Conservation (phyloP, 495 filamentous ascomycete genomes). For the Neurospora tetrasperma region DNA sequence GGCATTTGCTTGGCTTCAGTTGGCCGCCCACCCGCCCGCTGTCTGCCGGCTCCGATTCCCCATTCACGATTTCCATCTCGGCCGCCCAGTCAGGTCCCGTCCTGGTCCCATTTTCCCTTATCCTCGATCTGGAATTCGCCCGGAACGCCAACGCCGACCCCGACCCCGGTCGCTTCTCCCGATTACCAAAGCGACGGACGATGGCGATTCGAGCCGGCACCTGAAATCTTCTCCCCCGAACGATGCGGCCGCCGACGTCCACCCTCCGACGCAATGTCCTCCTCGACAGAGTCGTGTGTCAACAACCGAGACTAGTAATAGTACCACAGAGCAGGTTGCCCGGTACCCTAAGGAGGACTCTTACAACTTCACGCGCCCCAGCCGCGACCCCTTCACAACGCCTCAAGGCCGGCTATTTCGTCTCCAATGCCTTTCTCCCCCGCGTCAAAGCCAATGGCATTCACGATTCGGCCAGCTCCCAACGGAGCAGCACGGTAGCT, state of each 20-base stretch:
- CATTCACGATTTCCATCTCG: background rate
- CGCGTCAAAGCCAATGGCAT: conserved; percentile 16
- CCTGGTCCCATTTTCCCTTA: background rate
- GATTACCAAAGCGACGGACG: conserved; percentile 7
- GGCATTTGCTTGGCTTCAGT: background rate
- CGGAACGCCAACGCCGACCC: background rate
- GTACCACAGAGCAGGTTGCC: background rate
- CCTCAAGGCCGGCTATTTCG: conserved; percentile 30
- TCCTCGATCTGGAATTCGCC: background rate
- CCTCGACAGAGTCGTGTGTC: background rate
- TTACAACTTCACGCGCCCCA: conserved; percentile 15
- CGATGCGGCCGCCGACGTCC: conserved; percentile 24
- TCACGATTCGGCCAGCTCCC: conserved; percentile 1
- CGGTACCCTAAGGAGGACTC: conserved; percentile 7
- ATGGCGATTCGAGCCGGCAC: conserved; percentile 23
- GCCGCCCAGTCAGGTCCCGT: background rate
- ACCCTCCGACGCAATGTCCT: conserved; percentile 12
- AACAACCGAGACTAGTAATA: background rate
- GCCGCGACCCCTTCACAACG: conserved; percentile 11
- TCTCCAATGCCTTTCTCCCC: conserved; percentile 29
- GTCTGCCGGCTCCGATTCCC: background rate
- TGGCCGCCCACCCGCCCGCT: background rate
- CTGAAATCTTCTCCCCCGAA: conserved; percentile 9
- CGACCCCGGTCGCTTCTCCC: background rate
- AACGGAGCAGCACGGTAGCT: conserved; percentile 1